These are phyloP conservation scores for Aphanocladium album DNA, from an alignment of 2,329 filamentous ascomycete genomes.

Conservation along the genomic window DNA sequence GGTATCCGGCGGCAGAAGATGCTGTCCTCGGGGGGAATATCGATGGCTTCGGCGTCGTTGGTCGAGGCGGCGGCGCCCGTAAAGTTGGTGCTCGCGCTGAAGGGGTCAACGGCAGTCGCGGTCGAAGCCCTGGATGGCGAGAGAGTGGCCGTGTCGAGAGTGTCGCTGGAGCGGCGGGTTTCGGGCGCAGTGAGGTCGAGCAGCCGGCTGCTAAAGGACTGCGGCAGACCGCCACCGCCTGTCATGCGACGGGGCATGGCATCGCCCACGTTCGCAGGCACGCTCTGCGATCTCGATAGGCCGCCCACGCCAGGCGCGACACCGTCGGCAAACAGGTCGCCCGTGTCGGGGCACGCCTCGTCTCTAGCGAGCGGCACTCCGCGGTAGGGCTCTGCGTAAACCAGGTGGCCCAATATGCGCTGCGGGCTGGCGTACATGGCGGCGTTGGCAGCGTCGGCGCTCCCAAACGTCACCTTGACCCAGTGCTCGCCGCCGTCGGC, in stretches of 20 bases:
- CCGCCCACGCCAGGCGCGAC: slow-evolving; percentile 33
- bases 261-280: slow-evolving; percentile 27
- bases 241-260: slow-evolving; percentile 22
- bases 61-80: slow-evolving; percentile 15
- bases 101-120: slow-evolving; percentile 37
- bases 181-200: slow-evolving; percentile 36
- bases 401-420: slow-evolving; percentile 62
- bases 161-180: slow-evolving; percentile 49
- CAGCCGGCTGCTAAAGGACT: slow-evolving; percentile 33
- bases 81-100: slow-evolving; percentile 7
- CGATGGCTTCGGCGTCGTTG: slow-evolving; percentile 21
- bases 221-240: slow-evolving; percentile 26
- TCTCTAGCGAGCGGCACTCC: slow-evolving; percentile 61
- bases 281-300: slow-evolving; percentile 30
- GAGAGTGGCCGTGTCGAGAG: slow-evolving; percentile 53
- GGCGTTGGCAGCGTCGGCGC: slow-evolving; percentile 62
- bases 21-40: slow-evolving; percentile 30
- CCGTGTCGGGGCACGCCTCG: slow-evolving; percentile 50
- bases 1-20: slow-evolving; percentile 59
- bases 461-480: slow-evolving; percentile 84
- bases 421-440: slow-evolving; percentile 68
- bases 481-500: slow-evolving; percentile 84
- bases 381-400: slow-evolving; percentile 66
- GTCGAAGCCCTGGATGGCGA: slow-evolving; percentile 40
- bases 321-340: background rate